These are phyloP conservation scores for Alternaria triticina DNA, from an alignment of 2,329 filamentous ascomycete species.

Conservation along the genomic window DNA sequence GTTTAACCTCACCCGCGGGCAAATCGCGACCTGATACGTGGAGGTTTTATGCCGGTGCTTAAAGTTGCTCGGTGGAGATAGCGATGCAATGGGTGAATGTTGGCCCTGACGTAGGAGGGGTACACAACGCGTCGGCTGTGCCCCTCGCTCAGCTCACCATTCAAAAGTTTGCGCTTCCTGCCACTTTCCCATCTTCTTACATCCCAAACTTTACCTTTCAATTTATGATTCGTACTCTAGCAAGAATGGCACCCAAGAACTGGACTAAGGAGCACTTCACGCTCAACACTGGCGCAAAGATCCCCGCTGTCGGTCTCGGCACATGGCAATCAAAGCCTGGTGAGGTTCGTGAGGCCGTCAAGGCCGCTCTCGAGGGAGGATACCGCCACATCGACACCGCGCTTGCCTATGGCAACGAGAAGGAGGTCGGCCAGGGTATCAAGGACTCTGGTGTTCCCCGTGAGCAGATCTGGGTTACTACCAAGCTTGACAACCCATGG, in stretches of 20 bases:
- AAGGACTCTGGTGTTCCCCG: conserved; percentile 69
- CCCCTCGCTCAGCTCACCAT: conserved; percentile 5
- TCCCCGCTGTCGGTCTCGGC: conserved; percentile 76
- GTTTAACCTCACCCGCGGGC: conserved; percentile 11
- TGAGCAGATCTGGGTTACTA: conserved; percentile 75
- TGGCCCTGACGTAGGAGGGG: conserved; percentile 16
- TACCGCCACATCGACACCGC: conserved; percentile 82
- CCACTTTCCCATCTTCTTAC: conserved; percentile 4
- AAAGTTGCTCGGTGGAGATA: conserved; percentile 2
- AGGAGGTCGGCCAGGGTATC: conserved; percentile 75
- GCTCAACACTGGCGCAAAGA: conserved; percentile 69
- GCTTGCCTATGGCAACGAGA: conserved; percentile 79
- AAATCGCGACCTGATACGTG: conserved; percentile 12
- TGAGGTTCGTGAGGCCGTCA: conserved; percentile 74
- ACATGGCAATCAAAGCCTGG: conserved; percentile 78
- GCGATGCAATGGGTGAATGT: conserved; percentile 4
- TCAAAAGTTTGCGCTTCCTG: conserved; percentile 10
- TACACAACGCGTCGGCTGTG: conserved; percentile 8
- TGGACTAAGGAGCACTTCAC: conserved; percentile 48
- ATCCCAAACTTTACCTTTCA: conserved; percentile 6
- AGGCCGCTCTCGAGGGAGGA: conserved; percentile 69
- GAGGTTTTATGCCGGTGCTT: conserved; percentile 14
- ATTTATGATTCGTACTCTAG: conserved; percentile 34
- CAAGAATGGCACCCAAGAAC: conserved; percentile 40
- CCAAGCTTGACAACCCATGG: conserved; percentile 83